Evolutionary conservation across 2,329 filamentous ascomycete genomes (phyloP), one percentile per base, ranked within the genome.

Genomic region (Lachnellula hyalina): DNA sequence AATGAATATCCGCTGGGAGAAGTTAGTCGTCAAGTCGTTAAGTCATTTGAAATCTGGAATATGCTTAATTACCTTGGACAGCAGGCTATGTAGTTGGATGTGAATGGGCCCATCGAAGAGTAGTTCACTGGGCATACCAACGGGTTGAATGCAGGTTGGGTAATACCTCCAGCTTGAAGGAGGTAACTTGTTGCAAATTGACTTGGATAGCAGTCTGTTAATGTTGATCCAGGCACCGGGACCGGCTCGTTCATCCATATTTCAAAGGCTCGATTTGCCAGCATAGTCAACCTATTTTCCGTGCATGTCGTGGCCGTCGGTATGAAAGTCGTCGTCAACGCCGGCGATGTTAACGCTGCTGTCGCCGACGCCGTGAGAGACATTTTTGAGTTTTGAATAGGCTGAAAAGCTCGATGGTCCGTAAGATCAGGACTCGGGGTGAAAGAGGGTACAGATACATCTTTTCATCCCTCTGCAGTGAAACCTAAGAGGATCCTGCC

Each of bases 1-100:
- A 60, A 59, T 7, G 55, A 54, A 25, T 61, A 63, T 9, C 55
- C 51, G 14, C 59, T 62, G 32, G 51, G 34, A 35, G n/a, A n/a
- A 17, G 23, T 23, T 25, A 28, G 35, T 28, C 19, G 8, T 28
- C 3, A 21, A 21, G 21, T 21, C 21, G 21, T 19, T 34, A n/a
- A 32, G 14, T 19, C 19, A 34, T 21, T 7, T 44, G 41, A 21
- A 14, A 23, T 19, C 4, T 12, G 36, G 1, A 28, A 17, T 14
- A 5, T 15, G 51, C 60, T 36, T 49, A n/a, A n/a, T n/a, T n/a
- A 65, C 63, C 54, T 62, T 7, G 63, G 63, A 55, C 63, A 65
- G 52, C 63, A 65, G 12, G 63, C 63, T 14, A 65, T 63, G 40
- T 65, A 65, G 47, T 64, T 63, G 2, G 60, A 64, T 8, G 60